Percentiles rank a stretch among this genome's conserved stretches.
These are phyloP conservation scores for Lecanosticta acicola DNA, from an alignment of 2,329 filamentous ascomycete species.

Conservation along the genomic window DNA sequence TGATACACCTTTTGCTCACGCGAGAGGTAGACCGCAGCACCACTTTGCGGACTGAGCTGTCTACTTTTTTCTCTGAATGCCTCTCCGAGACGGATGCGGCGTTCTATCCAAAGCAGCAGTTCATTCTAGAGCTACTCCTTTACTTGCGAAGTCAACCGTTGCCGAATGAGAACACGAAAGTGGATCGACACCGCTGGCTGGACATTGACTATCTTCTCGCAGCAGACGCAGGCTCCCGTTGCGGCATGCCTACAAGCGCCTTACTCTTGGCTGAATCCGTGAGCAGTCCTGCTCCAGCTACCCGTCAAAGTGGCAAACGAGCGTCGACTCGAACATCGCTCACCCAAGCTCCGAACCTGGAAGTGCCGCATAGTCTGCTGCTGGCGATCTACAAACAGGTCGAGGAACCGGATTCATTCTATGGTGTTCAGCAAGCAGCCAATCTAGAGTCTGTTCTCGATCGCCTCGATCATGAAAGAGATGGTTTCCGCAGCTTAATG, in stretches of 20 bases:
- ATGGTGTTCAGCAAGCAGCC: conserved; percentile 75
- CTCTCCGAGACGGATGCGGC: conserved; percentile 47
- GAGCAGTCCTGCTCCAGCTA: conserved; percentile 2
- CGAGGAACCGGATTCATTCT: conserved; percentile 93
- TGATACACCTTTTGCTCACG: conserved; percentile 74
- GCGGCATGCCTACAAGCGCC: conserved; percentile 81
- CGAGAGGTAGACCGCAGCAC: conserved; percentile 60
- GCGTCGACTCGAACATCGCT: conserved; percentile 23
- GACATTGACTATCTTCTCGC: conserved; percentile 70
- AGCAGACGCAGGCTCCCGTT: conserved; percentile 65
- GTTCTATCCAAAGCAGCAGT: conserved; percentile 59
- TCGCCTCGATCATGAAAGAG: conserved; percentile 81
- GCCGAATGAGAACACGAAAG: conserved; percentile 69
- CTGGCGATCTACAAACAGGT: conserved; percentile 84
- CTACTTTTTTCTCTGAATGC: conserved; percentile 59
- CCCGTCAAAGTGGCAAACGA: conserved; percentile 14
- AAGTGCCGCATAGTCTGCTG: conserved; percentile 59
- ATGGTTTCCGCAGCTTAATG: conserved; percentile 78
- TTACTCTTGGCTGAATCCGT: conserved; percentile 72
- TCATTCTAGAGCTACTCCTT: conserved; percentile 72
- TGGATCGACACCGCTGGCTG: conserved; percentile 77
- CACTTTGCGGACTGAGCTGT: conserved; percentile 57
- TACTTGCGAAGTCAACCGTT: conserved; percentile 80
- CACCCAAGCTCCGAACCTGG: conserved; percentile 32
- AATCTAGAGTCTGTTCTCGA: conserved; percentile 72